Evolutionary conservation across 202 grass and related monocot species (phyloP).

Genomic region (Schoenoplectus triqueter): DNA sequence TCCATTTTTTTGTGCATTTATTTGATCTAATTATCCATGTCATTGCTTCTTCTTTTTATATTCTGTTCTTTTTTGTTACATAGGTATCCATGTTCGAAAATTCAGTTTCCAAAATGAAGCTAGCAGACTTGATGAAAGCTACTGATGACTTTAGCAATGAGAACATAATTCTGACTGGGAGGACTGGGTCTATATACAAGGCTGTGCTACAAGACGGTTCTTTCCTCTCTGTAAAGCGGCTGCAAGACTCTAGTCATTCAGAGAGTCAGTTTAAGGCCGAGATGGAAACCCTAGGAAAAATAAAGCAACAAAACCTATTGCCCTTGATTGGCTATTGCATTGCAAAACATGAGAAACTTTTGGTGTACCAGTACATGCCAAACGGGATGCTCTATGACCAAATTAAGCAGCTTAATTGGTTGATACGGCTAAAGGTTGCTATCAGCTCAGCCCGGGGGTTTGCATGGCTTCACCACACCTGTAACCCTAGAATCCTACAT

Average conservation of each 20-base stretch:
- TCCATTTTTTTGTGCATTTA: not conserved
- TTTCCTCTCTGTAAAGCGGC: slow-evolving; percentile 79
- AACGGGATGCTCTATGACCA: slow-evolving; percentile 75
- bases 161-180: slow-evolving; percentile 72
- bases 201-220: slow-evolving; percentile 73
- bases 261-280: slow-evolving; percentile 82
- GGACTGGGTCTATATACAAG: slow-evolving; percentile 87
- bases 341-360: slow-evolving; percentile 76
- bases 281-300: slow-evolving; percentile 84
- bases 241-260: slow-evolving; percentile 86
- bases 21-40: not conserved
- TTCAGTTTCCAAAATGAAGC: slow-evolving; percentile 89
- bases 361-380: slow-evolving; percentile 85
- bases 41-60: not conserved
- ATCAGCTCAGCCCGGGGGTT: slow-evolving; percentile 86
- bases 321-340: slow-evolving; percentile 84
- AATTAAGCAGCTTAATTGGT: slow-evolving; percentile 70
- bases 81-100: slow-evolving; percentile 94
- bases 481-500: slow-evolving; percentile 83
- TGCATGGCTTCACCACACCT: slow-evolving; percentile 88
- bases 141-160: slow-evolving; percentile 80
- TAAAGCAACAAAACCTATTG: slow-evolving; percentile 81
- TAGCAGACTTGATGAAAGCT: slow-evolving; percentile 92
- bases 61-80: slow-evolving; percentile 36
- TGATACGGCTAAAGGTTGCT: slow-evolving; percentile 63